Percentiles rank a stretch among this genome's conserved stretches.
These are phyloP conservation scores for Scortechinia acanthostroma DNA, from an alignment of 2,329 filamentous ascomycete genomes.

Conservation along the genomic window DNA sequence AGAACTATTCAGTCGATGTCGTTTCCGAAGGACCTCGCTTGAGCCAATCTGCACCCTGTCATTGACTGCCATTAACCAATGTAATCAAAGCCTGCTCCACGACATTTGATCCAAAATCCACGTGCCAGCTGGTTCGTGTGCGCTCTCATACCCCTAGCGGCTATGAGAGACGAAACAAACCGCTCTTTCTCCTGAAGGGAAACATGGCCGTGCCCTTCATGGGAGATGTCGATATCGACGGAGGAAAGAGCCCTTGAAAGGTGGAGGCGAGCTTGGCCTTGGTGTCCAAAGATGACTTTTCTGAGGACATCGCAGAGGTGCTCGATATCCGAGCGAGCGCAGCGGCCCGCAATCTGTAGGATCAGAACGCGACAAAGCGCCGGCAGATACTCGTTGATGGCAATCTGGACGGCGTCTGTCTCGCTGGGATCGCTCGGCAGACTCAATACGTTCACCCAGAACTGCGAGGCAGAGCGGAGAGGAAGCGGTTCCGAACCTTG, in stretches of 20 bases:
- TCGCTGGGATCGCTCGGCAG: conserved; percentile 12
- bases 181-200: neutral
- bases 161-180: conserved; percentile 5
- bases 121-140: conserved; percentile 26
- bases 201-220: neutral
- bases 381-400: conserved; percentile 8
- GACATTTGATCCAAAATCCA: conserved; percentile 31
- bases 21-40: too few relatives aligned
- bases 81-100: conserved; percentile 24
- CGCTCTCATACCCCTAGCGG: conserved; percentile 8
- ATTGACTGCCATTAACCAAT: too few relatives aligned
- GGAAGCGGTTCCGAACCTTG: conserved; percentile 30
- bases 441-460: conserved; percentile 28
- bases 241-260: conserved; percentile 21
- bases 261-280: conserved; percentile 23
- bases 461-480: conserved; percentile 31
- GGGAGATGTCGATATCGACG: conserved; percentile 10
- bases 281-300: conserved; percentile 28
- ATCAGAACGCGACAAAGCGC: conserved; percentile 26
- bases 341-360: conserved; percentile 27
- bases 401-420: neutral
- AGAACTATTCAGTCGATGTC: too few relatives aligned
- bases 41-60: too few relatives aligned
- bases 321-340: conserved; percentile 31
- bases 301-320: conserved; percentile 28